Base-by-base conservation (phyloP, 306 rosid species). In the Pterocarpus macrocarpus region DNA sequence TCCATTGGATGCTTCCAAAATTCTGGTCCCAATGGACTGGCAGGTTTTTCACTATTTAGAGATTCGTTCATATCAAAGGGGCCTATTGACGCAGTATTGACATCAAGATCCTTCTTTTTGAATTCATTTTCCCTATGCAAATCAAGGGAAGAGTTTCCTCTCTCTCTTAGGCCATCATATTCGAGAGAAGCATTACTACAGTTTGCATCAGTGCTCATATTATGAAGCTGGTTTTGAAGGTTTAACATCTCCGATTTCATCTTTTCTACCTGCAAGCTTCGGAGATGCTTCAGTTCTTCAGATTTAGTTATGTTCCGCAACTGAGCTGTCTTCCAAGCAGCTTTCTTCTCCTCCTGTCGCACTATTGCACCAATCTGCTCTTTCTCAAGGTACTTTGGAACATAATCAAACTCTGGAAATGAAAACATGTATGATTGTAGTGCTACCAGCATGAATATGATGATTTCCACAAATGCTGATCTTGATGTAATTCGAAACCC, bases 221-320 rank as follows among this genome's bases (percentile, higher is more conserved):
- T 87, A 76, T 90, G 89, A 70, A 88, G 96, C 86, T 87, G 92
- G 79, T 74, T 83, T 85, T 94, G 94, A 83, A 91, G 84, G 88
- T 91, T 94, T 61, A 87, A 90, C 97, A 94, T 91, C 91, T 94
- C 97, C 7, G 97, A 89, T 81, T 94, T 94, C 93, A 94, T 94
- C 88, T 94, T 94, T 77, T 94, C 98, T 44, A 92, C 98, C 85
- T 94, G 98, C 87, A 94, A 81, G 86, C 92, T 94, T 38, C 94
- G 91, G 69, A 82, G 90, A 74, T 66, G 86, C 86, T 92, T 94
- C 84, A 84, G 83, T 89, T 91, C 97, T 85, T 88, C 94, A 32
- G 89, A 81, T 77, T 90, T 91, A 16, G 92, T 93, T 33, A 87
- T 91, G 76, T 91, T 92, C 64, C 78, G 90, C 80, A 94, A 85